A percentile compares a stretch with the other conserved stretches of the same genome.
Evolutionary conservation across 1,284 basidiomycete genomes (phyloP).

Genomic region (Xanthoconium separans): DNA sequence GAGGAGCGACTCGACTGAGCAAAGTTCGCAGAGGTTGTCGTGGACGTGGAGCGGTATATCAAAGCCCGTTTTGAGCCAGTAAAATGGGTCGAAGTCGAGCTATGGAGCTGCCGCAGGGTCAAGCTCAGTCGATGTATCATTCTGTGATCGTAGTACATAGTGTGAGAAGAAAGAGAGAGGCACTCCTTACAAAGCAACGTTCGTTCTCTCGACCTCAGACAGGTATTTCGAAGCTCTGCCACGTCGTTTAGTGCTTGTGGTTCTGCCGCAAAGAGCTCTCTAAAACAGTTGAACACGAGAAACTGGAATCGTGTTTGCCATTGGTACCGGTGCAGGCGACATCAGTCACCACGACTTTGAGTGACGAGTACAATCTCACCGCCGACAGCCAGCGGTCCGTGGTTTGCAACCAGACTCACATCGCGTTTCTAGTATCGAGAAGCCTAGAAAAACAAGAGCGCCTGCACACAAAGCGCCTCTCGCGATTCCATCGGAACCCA

Average conservation of each 20-base stretch:
- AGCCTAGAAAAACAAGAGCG: slow-evolving; percentile 41
- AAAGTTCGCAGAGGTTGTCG: too few relatives aligned
- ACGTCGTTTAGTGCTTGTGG: slow-evolving; percentile 41
- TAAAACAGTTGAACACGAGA: slow-evolving; percentile 35
- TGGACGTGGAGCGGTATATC: too few relatives aligned
- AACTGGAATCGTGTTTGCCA: slow-evolving; percentile 26
- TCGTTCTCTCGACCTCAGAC: slow-evolving; percentile 35
- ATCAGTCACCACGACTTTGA: slow-evolving; percentile 44
- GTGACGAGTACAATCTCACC: slow-evolving; percentile 63
- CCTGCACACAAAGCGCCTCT: slow-evolving; percentile 57
- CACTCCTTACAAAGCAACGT: too few relatives aligned
- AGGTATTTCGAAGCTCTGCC: slow-evolving; percentile 59
- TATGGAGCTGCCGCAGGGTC: too few relatives aligned
- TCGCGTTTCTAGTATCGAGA: slow-evolving; percentile 36
- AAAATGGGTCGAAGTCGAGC: too few relatives aligned
- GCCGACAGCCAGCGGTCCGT: slow-evolving; percentile 78
- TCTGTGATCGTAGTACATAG: too few relatives aligned
- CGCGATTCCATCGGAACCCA: slow-evolving; percentile 80
- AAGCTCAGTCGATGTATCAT: too few relatives aligned
- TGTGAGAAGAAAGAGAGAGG: too few relatives aligned
- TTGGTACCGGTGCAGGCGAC: slow-evolving; percentile 23
- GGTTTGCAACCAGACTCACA: slow-evolving; percentile 25
- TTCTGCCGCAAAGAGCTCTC: slow-evolving; percentile 55
- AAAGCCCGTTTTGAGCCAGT: too few relatives aligned
- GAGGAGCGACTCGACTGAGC: too few relatives aligned